phyloP scores from a whole-genome alignment of 1,284 basidiomycete genomes.

The Cryptococcus floricola region DNA sequence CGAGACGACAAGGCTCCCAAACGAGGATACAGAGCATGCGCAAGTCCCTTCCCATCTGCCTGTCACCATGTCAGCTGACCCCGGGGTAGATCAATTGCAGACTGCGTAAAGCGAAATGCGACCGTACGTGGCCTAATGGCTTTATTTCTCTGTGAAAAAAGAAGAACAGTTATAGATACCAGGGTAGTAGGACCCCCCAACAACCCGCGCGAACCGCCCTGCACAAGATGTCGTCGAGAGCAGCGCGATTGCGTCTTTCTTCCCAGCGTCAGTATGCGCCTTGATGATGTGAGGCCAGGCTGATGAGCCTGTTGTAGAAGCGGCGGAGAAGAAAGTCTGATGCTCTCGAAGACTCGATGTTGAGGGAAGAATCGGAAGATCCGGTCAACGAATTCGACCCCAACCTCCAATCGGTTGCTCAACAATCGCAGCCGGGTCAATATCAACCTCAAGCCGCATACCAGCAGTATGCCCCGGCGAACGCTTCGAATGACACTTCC shows the following conservation, averaged over 20 bases:
- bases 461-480: neutral
- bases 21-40: constrained; percentile 44
- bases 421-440: neutral
- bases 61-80: neutral
- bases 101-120: constrained; percentile 50
- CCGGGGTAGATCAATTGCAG: constrained; percentile 42
- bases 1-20: constrained; percentile 32
- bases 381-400: neutral
- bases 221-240: constrained; percentile 50
- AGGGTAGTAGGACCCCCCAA: constrained; percentile 49
- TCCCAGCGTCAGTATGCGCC: constrained; percentile 32
- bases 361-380: constrained; percentile 6
- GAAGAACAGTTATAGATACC: neutral
- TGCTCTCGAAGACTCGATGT: constrained; percentile 8
- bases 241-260: constrained; percentile 51
- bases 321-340: constrained; percentile 31
- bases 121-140: constrained; percentile 16
- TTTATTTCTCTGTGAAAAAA: neutral
- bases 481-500: neutral
- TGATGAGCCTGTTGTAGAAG: constrained; percentile 20
- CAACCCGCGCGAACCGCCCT: constrained; percentile 49
- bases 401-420: too few relatives aligned
- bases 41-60: constrained; percentile 14
- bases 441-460: constrained; percentile 1
- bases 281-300: constrained; percentile 4